phyloP scores from a whole-genome alignment of 2,329 filamentous ascomycete genomes.

The Blumeria graminis region DNA sequence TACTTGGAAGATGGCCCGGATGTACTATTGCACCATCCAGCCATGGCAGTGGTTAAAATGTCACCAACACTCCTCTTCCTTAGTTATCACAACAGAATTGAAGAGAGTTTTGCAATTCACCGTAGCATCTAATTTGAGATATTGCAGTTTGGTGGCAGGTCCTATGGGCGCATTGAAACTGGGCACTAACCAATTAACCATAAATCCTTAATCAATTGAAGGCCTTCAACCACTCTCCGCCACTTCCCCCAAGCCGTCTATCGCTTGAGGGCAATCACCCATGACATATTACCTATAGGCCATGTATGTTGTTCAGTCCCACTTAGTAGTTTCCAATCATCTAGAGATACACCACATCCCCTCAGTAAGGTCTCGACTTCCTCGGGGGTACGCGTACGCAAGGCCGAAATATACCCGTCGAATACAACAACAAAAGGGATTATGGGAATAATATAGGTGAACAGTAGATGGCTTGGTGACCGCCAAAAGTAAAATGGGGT shows the following conservation, averaged over 20 bases:
- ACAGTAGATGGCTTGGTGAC: slow-evolving; percentile 25
- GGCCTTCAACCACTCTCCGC: too few species aligned
- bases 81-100: too few species aligned
- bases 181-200: too few species aligned
- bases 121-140: too few species aligned
- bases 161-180: too few species aligned
- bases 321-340: slow-evolving; percentile 20
- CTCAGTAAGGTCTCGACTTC: slow-evolving; percentile 38
- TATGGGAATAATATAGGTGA: slow-evolving; percentile 40
- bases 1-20: too few species aligned
- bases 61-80: too few species aligned
- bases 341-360: slow-evolving; percentile 21
- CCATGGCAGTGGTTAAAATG: too few species aligned
- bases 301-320: slow-evolving; percentile 21
- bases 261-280: slow-evolving; percentile 19
- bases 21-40: too few species aligned
- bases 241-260: background rate
- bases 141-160: too few species aligned
- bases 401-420: slow-evolving; percentile 42
- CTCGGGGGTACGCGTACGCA: slow-evolving; percentile 40
- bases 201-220: too few species aligned
- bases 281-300: slow-evolving; percentile 23
- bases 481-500: slow-evolving; percentile 25
- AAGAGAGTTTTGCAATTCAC: too few species aligned
- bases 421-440: slow-evolving; percentile 42